Evolutionary conservation across 306 rosid species (phyloP).

Genomic region (Gastrolobium bilobum): DNA sequence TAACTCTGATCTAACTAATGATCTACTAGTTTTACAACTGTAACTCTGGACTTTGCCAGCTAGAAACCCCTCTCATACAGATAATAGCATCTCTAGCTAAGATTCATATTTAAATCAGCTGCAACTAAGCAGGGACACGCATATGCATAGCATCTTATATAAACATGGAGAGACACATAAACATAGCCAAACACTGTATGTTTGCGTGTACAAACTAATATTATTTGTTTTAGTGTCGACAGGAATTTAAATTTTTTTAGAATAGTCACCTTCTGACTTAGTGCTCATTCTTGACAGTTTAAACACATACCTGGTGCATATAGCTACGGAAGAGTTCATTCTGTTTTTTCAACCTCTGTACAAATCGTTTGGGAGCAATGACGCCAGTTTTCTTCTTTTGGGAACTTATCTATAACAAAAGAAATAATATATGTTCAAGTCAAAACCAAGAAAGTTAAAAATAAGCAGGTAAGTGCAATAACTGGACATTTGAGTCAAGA

Average conservation of each 20-base stretch:
- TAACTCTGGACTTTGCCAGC: conserved; percentile 26
- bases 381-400: conserved; percentile 96
- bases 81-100: conserved; percentile 24
- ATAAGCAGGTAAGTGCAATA: conserved; percentile 9
- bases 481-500: conserved; percentile 17
- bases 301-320: conserved; percentile 84
- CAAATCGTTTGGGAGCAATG: conserved; percentile 94
- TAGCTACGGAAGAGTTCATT: conserved; percentile 94
- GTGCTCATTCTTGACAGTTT: conserved; percentile 21
- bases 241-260: conserved; percentile 23
- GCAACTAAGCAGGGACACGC: conserved; percentile 23
- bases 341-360: conserved; percentile 89
- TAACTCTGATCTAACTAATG: neutral
- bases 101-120: conserved; percentile 33
- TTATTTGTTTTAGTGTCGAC: neutral
- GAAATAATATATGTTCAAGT: conserved; percentile 26
- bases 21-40: conserved; percentile 2
- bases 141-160: conserved; percentile 5
- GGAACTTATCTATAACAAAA: conserved; percentile 75
- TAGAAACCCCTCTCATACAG: conserved; percentile 24
- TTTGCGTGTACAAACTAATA: neutral
- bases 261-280: conserved; percentile 1
- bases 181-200: conserved; percentile 2
- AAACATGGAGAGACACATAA: conserved; percentile 29
- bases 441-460: conserved; percentile 15